phyloP scores from a whole-genome alignment of 768 basidiomycete species.

The Lactarius deliciosus region DNA sequence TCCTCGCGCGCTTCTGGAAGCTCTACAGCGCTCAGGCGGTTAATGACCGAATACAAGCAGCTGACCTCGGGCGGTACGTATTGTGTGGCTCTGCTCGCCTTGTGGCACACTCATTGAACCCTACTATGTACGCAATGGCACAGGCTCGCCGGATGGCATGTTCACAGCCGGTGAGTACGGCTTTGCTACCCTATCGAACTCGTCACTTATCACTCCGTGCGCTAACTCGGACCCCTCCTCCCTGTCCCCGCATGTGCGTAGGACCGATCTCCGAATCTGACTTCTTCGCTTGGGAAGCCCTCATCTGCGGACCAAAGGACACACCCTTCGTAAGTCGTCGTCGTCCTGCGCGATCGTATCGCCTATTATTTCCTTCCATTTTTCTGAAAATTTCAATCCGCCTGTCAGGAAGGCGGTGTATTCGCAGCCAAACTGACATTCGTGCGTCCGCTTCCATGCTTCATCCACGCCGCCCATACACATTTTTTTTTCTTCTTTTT shows the following conservation, averaged over 20 bases:
- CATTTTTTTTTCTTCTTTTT: background rate
- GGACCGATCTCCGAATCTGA: constrained; percentile 90
- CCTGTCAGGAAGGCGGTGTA: constrained; percentile 83
- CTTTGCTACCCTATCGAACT: background rate
- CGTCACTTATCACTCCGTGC: background rate
- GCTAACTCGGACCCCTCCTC: background rate
- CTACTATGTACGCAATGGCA: background rate
- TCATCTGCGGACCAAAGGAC: constrained; percentile 91
- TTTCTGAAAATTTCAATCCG: background rate
- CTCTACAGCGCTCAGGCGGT: constrained; percentile 74
- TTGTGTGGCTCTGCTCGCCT: constrained; percentile 1
- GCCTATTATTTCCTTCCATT: background rate
- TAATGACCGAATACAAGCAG: constrained; percentile 94
- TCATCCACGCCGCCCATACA: constrained; percentile 7
- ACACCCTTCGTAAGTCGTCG: constrained; percentile 78
- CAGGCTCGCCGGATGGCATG: constrained; percentile 91
- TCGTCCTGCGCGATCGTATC: background rate
- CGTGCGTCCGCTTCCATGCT: constrained; percentile 50
- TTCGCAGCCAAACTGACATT: constrained; percentile 92
- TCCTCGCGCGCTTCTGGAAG: constrained; percentile 52
- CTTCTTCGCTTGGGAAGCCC: constrained; percentile 95
- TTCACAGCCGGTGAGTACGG: constrained; percentile 78
- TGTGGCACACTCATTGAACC: constrained; percentile 9
- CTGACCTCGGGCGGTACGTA: constrained; percentile 69
- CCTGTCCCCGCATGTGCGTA: constrained; percentile 33